phyloP scores from a whole-genome alignment of 2,329 filamentous ascomycete genomes.

The Chaetomiaceae sp. region DNA sequence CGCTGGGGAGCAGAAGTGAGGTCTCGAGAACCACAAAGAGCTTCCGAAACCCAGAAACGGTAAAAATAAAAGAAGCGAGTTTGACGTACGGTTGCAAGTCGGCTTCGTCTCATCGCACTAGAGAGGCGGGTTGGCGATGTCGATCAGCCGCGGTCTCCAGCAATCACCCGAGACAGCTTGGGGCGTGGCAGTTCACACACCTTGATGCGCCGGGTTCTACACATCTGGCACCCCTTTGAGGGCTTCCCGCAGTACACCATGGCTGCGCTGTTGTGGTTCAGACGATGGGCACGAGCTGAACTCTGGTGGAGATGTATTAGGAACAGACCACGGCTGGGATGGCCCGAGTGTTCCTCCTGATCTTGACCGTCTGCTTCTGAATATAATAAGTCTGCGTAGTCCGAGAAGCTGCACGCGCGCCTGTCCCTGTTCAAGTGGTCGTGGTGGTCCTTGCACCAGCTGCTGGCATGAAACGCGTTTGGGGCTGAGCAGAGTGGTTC shows the following conservation, averaged over 20 bases:
- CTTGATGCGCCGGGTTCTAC: constrained; percentile 66
- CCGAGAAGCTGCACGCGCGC: no score
- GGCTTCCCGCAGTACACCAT: constrained; percentile 64
- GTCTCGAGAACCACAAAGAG: no score
- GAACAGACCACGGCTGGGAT: neutral
- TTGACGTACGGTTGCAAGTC: constrained; percentile 57
- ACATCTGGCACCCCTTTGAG: constrained; percentile 67
- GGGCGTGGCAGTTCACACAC: constrained; percentile 42
- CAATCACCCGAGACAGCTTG: neutral
- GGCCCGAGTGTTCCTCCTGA: no score
- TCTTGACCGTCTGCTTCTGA: neutral
- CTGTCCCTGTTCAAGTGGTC: no score
- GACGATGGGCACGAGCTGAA: no score
- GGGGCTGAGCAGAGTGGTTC: constrained; percentile 7
- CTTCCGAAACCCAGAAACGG: no score
- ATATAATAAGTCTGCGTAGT: no score
- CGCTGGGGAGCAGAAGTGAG: no score
- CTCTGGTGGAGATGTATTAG: constrained; percentile 9
- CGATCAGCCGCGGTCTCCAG: constrained; percentile 10
- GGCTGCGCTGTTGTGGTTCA: constrained; percentile 15
- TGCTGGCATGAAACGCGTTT: constrained; percentile 16
- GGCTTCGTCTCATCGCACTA: constrained; percentile 64
- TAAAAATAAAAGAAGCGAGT: no score
- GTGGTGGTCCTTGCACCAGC: no score
- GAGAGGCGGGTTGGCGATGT: constrained; percentile 11